Evolutionary conservation across 2,329 filamentous ascomycete species (phyloP).

Genomic region (Thielaviopsis punctulata): DNA sequence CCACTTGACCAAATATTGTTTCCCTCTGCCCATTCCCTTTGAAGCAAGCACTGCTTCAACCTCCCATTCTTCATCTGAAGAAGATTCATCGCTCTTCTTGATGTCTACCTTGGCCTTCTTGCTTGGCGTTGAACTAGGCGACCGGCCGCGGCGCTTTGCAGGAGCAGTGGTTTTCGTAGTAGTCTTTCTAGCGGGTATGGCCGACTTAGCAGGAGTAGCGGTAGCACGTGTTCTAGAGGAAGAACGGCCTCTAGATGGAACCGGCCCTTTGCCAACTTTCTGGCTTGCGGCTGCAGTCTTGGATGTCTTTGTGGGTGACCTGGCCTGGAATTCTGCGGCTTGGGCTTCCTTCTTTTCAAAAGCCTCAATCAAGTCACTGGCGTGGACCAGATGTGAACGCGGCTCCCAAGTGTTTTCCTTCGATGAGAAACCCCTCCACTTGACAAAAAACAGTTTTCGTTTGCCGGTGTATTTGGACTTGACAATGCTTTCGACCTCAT

Average conservation of each 20-base stretch:
- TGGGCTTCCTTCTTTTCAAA: constrained; percentile 19
- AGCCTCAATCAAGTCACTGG: constrained; percentile 20
- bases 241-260: not conserved
- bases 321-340: not conserved
- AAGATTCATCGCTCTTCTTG: not conserved
- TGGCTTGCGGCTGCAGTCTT: too few species aligned
- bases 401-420: constrained; percentile 38
- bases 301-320: not conserved
- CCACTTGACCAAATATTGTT: constrained; percentile 37
- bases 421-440: constrained; percentile 32
- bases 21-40: constrained; percentile 20
- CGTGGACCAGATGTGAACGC: constrained; percentile 25
- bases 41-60: constrained; percentile 31
- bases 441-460: constrained; percentile 29
- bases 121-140: not conserved
- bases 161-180: not conserved
- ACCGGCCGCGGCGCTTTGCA: not conserved
- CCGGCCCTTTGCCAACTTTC: not conserved
- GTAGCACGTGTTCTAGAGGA: not conserved
- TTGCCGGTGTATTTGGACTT: constrained; percentile 22
- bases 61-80: constrained; percentile 22
- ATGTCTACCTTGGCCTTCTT: not conserved
- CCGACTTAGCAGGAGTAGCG: not conserved
- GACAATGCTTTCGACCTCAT: constrained; percentile 31
- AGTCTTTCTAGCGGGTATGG: not conserved